Evolutionary conservation across 1,139 yeast genomes (phyloP).

Genomic region (Candida anutae): DNA sequence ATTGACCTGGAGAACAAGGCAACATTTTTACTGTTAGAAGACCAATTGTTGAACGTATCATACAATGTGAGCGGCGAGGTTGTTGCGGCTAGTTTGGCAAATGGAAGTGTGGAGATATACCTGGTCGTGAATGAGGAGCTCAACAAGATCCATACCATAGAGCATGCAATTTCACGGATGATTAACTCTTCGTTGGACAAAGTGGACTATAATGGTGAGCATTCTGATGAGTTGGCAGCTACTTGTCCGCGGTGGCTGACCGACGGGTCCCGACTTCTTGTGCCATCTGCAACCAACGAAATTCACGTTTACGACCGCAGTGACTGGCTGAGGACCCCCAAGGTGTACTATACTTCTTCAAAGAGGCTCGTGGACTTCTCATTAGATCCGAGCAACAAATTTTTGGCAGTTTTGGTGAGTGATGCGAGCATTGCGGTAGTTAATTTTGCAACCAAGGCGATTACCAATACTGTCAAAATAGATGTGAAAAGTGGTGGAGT

Average conservation of each 20-base stretch:
- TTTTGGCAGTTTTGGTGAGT: constrained; percentile 46
- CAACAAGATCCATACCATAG: constrained; percentile 31
- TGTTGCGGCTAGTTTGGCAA: constrained; percentile 55
- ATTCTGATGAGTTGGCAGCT: constrained; percentile 29
- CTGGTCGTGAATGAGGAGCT: constrained; percentile 45
- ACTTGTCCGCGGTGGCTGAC: constrained; percentile 29
- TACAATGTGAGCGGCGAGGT: constrained; percentile 56
- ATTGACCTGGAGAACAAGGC: constrained; percentile 36
- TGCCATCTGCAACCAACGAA: constrained; percentile 37
- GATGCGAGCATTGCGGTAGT: constrained; percentile 50
- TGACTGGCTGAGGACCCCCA: constrained; percentile 14
- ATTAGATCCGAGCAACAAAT: constrained; percentile 55
- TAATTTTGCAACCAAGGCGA: constrained; percentile 30
- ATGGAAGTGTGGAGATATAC: constrained; percentile 60
- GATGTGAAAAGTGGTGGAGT: constrained; percentile 9
- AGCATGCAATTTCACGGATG: constrained; percentile 29
- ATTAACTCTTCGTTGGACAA: constrained; percentile 28
- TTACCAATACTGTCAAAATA: constrained; percentile 12
- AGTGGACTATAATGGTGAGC: constrained; percentile 29
- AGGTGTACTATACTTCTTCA: constrained; percentile 5
- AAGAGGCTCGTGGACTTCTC: constrained; percentile 37
- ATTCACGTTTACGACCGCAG: constrained; percentile 32
- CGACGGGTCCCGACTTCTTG: constrained; percentile 54
- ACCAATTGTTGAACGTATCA: constrained; percentile 52
- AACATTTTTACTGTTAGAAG: constrained; percentile 34